Evolutionary conservation across 2,329 filamentous ascomycete species (phyloP).

Genomic region (Pyrenochaeta sp.): DNA sequence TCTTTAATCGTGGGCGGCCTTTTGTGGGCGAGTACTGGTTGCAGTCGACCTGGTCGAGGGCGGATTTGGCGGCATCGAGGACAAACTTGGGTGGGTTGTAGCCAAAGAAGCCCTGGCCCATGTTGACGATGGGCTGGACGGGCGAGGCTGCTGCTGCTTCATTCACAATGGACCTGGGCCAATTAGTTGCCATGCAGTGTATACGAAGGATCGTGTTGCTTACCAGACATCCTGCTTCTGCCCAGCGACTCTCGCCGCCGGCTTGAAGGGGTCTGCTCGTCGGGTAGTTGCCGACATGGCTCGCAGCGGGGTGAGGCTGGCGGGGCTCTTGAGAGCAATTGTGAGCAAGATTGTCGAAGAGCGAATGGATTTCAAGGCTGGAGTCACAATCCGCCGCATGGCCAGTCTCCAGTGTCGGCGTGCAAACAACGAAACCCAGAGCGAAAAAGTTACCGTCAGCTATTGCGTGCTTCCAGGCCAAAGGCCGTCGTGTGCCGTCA

Average conservation of each 20-base stretch:
- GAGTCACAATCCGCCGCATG: constrained; percentile 23
- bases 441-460: background rate
- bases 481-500: constrained; percentile 38
- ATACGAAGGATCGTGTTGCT: background rate
- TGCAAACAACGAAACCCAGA: background rate
- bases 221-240: constrained; percentile 68
- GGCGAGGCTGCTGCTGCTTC: constrained; percentile 71
- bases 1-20: constrained; percentile 87
- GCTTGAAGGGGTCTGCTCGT: constrained; percentile 58
- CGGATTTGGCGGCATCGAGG: constrained; percentile 87
- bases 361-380: constrained; percentile 9
- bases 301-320: constrained; percentile 29
- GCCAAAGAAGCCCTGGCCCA: constrained; percentile 82
- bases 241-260: constrained; percentile 62
- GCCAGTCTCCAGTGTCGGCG: constrained; percentile 5
- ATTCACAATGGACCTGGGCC: constrained; percentile 69
- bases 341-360: constrained; percentile 2
- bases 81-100: constrained; percentile 96
- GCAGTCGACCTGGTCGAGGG: constrained; percentile 90
- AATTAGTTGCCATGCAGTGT: background rate
- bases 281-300: constrained; percentile 48
- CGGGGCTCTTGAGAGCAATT: constrained; percentile 11
- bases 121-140: constrained; percentile 72
- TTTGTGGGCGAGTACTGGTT: constrained; percentile 98
- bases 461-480: constrained; percentile 40